Conservation (phyloP, 768 basidiomycete genomes). For the Arthromyces matolae region DNA sequence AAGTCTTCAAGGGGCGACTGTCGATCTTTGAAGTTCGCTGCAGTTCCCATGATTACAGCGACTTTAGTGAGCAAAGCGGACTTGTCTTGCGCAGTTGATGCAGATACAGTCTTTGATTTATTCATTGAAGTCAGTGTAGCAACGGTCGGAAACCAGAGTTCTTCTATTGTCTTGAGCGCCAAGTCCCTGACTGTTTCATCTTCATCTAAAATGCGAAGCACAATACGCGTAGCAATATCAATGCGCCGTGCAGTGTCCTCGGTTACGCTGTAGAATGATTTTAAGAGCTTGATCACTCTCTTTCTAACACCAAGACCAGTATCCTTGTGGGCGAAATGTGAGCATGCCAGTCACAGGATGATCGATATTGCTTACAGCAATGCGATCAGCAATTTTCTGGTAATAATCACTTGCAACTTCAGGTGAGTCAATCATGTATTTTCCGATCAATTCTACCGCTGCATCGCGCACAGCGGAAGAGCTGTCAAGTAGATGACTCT, state of each 20-base stretch:
- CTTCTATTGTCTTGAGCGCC: conserved; percentile 85
- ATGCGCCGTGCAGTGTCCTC: conserved; percentile 56
- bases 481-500: conserved; percentile 84
- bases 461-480: conserved; percentile 96
- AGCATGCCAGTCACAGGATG: background rate
- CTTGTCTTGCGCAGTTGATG: conserved; percentile 44
- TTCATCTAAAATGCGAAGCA: conserved; percentile 84
- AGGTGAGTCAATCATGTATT: conserved; percentile 88
- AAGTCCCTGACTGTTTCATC: conserved; percentile 95
- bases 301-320: conserved; percentile 92
- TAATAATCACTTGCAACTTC: conserved; percentile 91
- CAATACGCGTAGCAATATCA: conserved; percentile 80
- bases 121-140: conserved; percentile 27
- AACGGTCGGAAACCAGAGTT: conserved; percentile 74
- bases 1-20: conserved; percentile 83
- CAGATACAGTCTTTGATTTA: conserved; percentile 33
- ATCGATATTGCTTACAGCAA: conserved; percentile 58
- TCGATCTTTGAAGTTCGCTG: conserved; percentile 77
- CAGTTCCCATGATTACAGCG: conserved; percentile 80
- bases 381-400: conserved; percentile 80
- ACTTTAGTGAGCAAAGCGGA: conserved; percentile 60
- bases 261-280: conserved; percentile 70
- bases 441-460: conserved; percentile 96
- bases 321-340: conserved; percentile 51
- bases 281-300: conserved; percentile 92